Evolutionary conservation across 164 flowering plant species (phyloP).

Genomic region (Chimonanthus praecox): DNA sequence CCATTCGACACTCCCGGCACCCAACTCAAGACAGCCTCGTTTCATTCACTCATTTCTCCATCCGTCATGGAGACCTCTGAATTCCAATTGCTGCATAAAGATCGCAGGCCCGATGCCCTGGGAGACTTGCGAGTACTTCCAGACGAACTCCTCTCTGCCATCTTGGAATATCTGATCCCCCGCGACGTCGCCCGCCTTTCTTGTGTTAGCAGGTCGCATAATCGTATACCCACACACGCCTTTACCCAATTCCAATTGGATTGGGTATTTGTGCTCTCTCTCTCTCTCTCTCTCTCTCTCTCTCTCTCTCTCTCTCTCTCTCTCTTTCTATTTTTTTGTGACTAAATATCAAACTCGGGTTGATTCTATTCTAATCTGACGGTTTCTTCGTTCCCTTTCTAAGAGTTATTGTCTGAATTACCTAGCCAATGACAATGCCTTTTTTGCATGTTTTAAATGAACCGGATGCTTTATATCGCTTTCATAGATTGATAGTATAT

Average conservation of each 20-base stretch:
- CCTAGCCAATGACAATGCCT: no score
- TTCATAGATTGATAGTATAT: no score
- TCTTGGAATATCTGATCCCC: slow-evolving; percentile 45
- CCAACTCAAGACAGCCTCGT: no score
- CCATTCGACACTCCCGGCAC: neutral
- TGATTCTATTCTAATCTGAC: no score
- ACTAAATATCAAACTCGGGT: neutral
- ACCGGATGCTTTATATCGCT: no score
- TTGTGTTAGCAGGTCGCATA: slow-evolving; percentile 85
- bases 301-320: neutral
- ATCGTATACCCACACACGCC: neutral
- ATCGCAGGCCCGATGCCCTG: slow-evolving; percentile 71
- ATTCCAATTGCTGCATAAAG: slow-evolving; percentile 15
- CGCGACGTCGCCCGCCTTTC: slow-evolving; percentile 76
- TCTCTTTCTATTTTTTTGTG: neutral
- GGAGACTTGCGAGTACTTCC: slow-evolving; percentile 65
- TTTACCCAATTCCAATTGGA: neutral
- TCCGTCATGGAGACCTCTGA: slow-evolving; percentile 16
- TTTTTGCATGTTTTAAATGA: no score
- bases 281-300: no score
- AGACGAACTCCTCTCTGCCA: slow-evolving; percentile 58
- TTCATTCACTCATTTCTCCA: no score
- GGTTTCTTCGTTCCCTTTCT: no score
- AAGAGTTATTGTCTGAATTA: no score
- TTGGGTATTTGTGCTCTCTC: neutral